Evolutionary conservation across 257 asterid genomes (phyloP), one percentile per base, ranked within the genome.

Genomic region (Plantago elongata): DNA sequence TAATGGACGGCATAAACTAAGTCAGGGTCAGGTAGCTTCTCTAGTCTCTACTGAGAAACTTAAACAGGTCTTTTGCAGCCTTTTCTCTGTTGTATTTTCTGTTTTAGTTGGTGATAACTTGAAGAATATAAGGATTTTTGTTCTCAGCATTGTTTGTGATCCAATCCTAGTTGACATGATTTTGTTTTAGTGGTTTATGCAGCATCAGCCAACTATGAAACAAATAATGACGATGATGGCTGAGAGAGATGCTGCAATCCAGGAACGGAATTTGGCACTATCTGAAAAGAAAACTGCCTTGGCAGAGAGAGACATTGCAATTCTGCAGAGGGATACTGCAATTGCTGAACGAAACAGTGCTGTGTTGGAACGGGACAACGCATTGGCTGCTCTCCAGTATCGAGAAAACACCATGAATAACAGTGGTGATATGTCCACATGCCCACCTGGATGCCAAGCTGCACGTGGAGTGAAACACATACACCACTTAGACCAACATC

Each of bases 181-280:
- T 67, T 45, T 65, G 37, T 55, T 65, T 49, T 85, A 93, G 99
- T 93, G 99, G 97, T 77, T 93, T 75, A 82, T 93, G 87, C 96
- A 85, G 73, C 97, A 91, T 64, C 96, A 91, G 74, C 96, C 97
- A 45, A 84, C 99, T 6, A 89, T 93, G 97, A 93, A 89, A 69
- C 99, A 93, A 60, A 87, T 93, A 66, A 93, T 89, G 97, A 78
- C 84, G 18, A 77, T 93, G 40, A 87, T 89, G 94, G 87, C 95
- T 3, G 99, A 93, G 71, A 67, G 99, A 69, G 99, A 93, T 64
- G 99, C 94, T 14, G 99, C 97, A 16, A 82, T 93, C 71, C 99
- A 93, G 62, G 99, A 93, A 75, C 69, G 94, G 30, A 93, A 93
- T 49, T 63, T 93, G 54, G 95, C 97, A 60, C 76, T 93, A 62